phyloP scores from a whole-genome alignment of 2,329 filamentous ascomycete genomes.

The Trichophyton simii region DNA sequence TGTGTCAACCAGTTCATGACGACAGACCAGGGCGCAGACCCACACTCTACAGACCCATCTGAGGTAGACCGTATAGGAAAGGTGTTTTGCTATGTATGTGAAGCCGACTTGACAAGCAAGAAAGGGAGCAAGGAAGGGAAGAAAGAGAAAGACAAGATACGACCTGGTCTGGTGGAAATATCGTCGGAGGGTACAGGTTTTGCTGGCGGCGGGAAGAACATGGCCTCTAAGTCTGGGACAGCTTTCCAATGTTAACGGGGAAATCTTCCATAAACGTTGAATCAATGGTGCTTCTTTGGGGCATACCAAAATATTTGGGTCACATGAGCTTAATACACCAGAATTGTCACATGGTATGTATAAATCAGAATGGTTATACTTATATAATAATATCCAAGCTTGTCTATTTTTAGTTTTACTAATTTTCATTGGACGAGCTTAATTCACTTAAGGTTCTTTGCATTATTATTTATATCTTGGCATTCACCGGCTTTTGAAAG shows the following conservation, averaged over 20 bases:
- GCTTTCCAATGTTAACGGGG: conserved; percentile 66
- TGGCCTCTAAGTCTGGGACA: conserved; percentile 65
- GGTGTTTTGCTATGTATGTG: conserved; percentile 74
- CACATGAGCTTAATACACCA: too few species aligned
- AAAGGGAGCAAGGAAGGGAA: conserved; percentile 31
- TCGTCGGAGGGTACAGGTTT: conserved; percentile 85
- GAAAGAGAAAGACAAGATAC: conserved; percentile 46
- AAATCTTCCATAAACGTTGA: not conserved
- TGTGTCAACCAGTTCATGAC: conserved; percentile 77
- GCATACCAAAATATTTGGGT: too few species aligned
- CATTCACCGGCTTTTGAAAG: too few species aligned
- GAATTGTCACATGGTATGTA: too few species aligned
- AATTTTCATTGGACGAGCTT: not conserved
- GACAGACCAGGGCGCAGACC: conserved; percentile 42
- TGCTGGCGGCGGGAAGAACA: conserved; percentile 70
- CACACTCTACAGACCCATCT: conserved; percentile 46
- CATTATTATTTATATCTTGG: too few species aligned
- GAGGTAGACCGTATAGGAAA: conserved; percentile 34
- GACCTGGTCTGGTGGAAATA: conserved; percentile 63
- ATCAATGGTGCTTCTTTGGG: too few species aligned
- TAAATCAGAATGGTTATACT: too few species aligned
- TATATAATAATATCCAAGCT: not conserved
- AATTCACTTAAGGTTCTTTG: not conserved
- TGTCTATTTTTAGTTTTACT: not conserved
- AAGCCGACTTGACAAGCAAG: conserved; percentile 53